Evolutionary conservation across 2,329 filamentous ascomycete species (phyloP), one percentile per base, ranked within the genome.

Genomic region (Penicillium capsulatum): DNA sequence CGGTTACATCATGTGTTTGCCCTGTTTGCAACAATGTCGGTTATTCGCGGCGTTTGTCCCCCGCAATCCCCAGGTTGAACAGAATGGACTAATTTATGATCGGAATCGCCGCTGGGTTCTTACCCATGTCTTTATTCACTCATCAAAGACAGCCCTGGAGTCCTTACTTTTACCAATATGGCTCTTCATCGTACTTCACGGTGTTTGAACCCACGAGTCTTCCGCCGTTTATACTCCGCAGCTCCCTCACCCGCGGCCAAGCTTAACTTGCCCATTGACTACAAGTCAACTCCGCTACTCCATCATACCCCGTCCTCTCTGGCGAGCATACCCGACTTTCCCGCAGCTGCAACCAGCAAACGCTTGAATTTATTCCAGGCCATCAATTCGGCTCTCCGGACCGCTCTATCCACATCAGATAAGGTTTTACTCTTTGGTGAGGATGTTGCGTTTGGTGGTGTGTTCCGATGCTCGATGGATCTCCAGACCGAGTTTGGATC

Each of bases 361-460:
- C 84, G 86, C 51, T 84, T 94, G 76, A 97, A 97, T 67, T 77
- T 96, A 26, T 96, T 92, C 70, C 88, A 94, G 63, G 84, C 92
- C 35, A 81, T 98, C 71, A 97, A 97, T 63, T 82, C 91, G 50
- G 90, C 91, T 8, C 75, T 98, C 15, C 79, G 85, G 15, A 86
- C 84, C 43, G 87, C 91, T 16, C 75, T 98, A 17, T 79, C 84
- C 11, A 79, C 83, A 24, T 90, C 96, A 55, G 87, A 94, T 49
- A 81, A 83, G 13, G 88, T 95, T 15, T 71, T 97, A 40, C 76
- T 98, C 7, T 98, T 98, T 57, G 92, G 92, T 29, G 92, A 98
- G 66, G 92, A 98, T 61, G 89, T 98, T 6, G 87, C 92, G 10
- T 98, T 98, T 55, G 92, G 92, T 29, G 92, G 92, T 38, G 92